Evolutionary conservation across 2,329 filamentous ascomycete genomes (phyloP), one percentile per base, ranked within the genome.

Genomic region (Calycina marina): DNA sequence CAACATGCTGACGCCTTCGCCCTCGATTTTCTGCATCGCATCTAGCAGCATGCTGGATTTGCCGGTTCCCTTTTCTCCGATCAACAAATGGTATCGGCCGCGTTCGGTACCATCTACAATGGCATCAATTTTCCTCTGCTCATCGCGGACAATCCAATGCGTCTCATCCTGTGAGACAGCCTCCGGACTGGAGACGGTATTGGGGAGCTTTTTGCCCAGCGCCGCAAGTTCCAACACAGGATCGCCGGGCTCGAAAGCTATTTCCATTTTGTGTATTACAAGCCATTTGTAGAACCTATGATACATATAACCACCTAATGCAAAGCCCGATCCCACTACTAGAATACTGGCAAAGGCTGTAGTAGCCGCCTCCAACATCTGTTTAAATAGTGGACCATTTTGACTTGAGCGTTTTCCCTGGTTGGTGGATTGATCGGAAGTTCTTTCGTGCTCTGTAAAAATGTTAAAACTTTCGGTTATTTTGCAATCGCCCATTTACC

Each of bases 31-130:
- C 33, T 77, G 75, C 88, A 98, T 98, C 6, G 84, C 83, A 52
- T 96, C 84, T 13, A 98, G 66, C 48, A 98, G 61, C 90, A 98
- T 96, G 44, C 82, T 92, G 38, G 82, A 92, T 62, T 98, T 98
- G 5, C 90, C 90, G 0, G 83, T 92, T 4, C 90, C 90, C 58
- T 98, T 96, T 51, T 96, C 90, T 27, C 90, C 90, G 28, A 96
- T 74, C 2, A 98, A 63, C 2, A 98, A 67, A 55, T 90, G 82
- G 51, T 98, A 98, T 51, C 92, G 85, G 8, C 90, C 90, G 28
- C 63, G 63, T 16, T 72, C 64, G 3, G 64, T 58, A 1, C 90
- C 90, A 29, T 67, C 60, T 14, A 98, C 69, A 42, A 98, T 94
- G n/a, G 60, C 62, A 53, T 98, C 78, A 40, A 98, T 77, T 38